Percentiles rank a stretch among this genome's conserved stretches.
Evolutionary conservation across 441 rosid species (phyloP).

Genomic region (Melastoma candidum): DNA sequence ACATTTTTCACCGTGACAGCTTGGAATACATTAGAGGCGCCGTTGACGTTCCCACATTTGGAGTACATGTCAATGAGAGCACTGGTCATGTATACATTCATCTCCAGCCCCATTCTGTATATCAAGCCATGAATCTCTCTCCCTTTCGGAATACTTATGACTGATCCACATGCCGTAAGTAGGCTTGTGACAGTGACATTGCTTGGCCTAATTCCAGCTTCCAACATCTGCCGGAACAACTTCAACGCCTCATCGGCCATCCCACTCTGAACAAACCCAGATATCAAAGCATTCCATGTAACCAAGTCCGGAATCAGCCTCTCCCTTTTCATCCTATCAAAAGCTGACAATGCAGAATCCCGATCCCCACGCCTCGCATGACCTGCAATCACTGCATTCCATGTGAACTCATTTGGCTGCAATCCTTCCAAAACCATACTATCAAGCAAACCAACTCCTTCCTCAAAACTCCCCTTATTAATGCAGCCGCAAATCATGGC

Average conservation of each 20-base stretch:
- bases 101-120: conserved; percentile 26
- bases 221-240: conserved; percentile 25
- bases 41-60: conserved; percentile 31
- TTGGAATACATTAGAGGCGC: conserved; percentile 27
- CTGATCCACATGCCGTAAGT: conserved; percentile 30
- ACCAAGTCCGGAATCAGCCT: conserved; percentile 26
- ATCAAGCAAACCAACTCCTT: conserved; percentile 25
- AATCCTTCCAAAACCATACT: conserved; percentile 32
- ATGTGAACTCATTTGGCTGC: conserved; percentile 32
- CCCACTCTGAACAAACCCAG: conserved; percentile 30
- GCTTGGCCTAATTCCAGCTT: conserved; percentile 27
- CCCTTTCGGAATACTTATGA: conserved; percentile 22
- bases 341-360: conserved; percentile 12
- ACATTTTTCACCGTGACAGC: conserved; percentile 17
- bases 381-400: conserved; percentile 46
- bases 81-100: conserved; percentile 28
- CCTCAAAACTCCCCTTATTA: conserved; percentile 21
- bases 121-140: conserved; percentile 31
- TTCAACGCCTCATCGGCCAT: conserved; percentile 24
- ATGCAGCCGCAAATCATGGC: conserved; percentile 39
- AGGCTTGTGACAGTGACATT: conserved; percentile 31
- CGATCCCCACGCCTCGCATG: conserved; percentile 32
- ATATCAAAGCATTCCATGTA: conserved; percentile 38
- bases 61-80: conserved; percentile 43
- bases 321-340: conserved; percentile 23